Percentiles rank a stretch among this genome's conserved stretches.
Conservation (phyloP, 441 rosid species). For the Hura crepitans region DNA sequence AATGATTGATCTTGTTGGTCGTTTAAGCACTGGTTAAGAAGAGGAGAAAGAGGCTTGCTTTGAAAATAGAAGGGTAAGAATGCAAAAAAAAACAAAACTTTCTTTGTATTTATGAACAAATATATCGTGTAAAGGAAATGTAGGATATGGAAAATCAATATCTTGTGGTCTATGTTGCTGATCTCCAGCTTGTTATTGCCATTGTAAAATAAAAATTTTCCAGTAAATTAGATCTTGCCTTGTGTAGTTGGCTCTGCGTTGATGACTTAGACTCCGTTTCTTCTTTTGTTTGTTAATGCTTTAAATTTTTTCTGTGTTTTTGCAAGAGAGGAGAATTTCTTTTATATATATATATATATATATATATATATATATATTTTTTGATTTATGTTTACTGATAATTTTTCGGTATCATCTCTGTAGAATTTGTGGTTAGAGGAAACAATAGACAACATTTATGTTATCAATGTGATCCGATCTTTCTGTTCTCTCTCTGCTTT, state of each 20-base stretch:
- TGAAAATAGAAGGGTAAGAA: slow-evolving; percentile 31
- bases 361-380: too few relatives aligned
- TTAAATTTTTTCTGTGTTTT: slow-evolving; percentile 9
- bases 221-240: slow-evolving; percentile 34
- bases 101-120: slow-evolving; percentile 31
- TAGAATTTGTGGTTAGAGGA: background rate
- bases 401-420: background rate
- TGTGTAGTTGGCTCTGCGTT: slow-evolving; percentile 33
- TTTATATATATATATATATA: too few relatives aligned
- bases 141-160: slow-evolving; percentile 32
- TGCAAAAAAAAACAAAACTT: slow-evolving; percentile 1
- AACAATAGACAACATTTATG: background rate
- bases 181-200: slow-evolving; percentile 37
- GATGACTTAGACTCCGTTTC: slow-evolving; percentile 9
- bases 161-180: slow-evolving; percentile 25
- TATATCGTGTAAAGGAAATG: slow-evolving; percentile 43
- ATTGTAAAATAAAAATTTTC: slow-evolving; percentile 43
- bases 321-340: background rate
- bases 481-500: background rate
- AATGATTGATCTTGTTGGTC: slow-evolving; percentile 12
- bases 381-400: too few relatives aligned
- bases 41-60: slow-evolving; percentile 13
- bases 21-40: background rate
- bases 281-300: slow-evolving; percentile 12
- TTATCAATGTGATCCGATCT: background rate